These are phyloP conservation scores for Teunomyces cretensis DNA, from an alignment of 805 yeast genomes.

Conservation along the genomic window DNA sequence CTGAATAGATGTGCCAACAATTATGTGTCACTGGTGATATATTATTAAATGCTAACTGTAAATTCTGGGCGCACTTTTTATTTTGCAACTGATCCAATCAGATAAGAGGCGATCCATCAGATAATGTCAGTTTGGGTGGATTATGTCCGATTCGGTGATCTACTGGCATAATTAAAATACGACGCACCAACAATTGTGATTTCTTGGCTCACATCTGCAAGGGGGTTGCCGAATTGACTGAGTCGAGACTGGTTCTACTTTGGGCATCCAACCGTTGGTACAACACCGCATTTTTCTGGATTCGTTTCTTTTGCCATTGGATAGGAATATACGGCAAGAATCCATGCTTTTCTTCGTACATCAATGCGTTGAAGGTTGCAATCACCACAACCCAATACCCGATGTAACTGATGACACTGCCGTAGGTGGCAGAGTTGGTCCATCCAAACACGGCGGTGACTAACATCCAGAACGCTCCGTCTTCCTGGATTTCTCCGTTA, in stretches of 20 bases:
- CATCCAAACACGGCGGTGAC: slow-evolving; percentile 88
- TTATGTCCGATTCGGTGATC: not conserved
- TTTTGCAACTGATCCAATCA: slow-evolving; percentile 2
- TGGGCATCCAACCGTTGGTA: not conserved
- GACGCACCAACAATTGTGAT: not conserved
- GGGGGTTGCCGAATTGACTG: slow-evolving; percentile 28
- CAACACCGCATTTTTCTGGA: slow-evolving; percentile 36
- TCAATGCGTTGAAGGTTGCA: slow-evolving; percentile 38
- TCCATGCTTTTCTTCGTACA: slow-evolving; percentile 47
- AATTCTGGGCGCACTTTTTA: not conserved
- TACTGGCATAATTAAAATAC: not conserved
- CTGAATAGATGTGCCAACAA: not conserved
- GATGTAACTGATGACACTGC: slow-evolving; percentile 74
- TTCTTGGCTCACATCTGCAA: slow-evolving; percentile 7
- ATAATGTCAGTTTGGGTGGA: not conserved
- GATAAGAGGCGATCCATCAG: not conserved
- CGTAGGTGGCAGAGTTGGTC: slow-evolving; percentile 92
- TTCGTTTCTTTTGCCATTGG: slow-evolving; percentile 55
- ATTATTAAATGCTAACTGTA: not conserved
- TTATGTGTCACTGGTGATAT: not conserved
- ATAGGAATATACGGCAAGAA: slow-evolving; percentile 49
- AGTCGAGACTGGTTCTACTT: slow-evolving; percentile 20
- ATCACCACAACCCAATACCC: slow-evolving; percentile 65
- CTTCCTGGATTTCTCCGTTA: slow-evolving; percentile 61
- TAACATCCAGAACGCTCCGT: slow-evolving; percentile 92